These are phyloP conservation scores for Colletotrichum melonis DNA, from an alignment of 2,329 filamentous ascomycete species.

Conservation along the genomic window DNA sequence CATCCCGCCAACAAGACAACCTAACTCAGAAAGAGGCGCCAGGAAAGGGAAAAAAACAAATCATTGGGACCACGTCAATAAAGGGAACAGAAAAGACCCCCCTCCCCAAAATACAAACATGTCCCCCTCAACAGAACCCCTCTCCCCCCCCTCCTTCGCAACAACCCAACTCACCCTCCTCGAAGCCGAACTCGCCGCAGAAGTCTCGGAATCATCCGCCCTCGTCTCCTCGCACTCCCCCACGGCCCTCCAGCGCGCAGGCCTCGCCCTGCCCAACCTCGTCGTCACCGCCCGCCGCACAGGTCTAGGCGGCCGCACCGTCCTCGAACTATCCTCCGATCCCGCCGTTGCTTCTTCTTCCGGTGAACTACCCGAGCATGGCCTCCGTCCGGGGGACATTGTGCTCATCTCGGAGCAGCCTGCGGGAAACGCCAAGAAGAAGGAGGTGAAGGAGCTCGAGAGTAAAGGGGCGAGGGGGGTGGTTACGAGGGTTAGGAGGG, in stretches of 20 bases:
- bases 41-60: too few relatives aligned
- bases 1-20: not conserved
- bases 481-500: constrained; percentile 71
- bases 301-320: constrained; percentile 89
- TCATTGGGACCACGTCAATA: not conserved
- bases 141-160: constrained; percentile 77
- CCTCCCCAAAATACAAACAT: constrained; percentile 40
- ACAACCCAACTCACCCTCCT: constrained; percentile 77
- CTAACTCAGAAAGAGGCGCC: too few relatives aligned
- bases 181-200: constrained; percentile 76
- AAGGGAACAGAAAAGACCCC: not conserved
- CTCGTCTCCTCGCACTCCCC: constrained; percentile 78
- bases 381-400: constrained; percentile 81
- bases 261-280: constrained; percentile 84
- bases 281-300: constrained; percentile 81
- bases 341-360: constrained; percentile 67
- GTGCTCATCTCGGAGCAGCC: constrained; percentile 82
- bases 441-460: constrained; percentile 77
- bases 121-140: constrained; percentile 48
- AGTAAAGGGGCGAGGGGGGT: constrained; percentile 77
- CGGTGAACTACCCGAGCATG: constrained; percentile 77
- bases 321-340: constrained; percentile 83
- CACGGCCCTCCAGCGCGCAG: constrained; percentile 76
- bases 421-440: constrained; percentile 76
- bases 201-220: constrained; percentile 75